A percentile compares a stretch with the other conserved stretches of the same genome.
Conservation (phyloP, 2,329 filamentous ascomycete genomes). For the Scedosporium dehoogii region DNA sequence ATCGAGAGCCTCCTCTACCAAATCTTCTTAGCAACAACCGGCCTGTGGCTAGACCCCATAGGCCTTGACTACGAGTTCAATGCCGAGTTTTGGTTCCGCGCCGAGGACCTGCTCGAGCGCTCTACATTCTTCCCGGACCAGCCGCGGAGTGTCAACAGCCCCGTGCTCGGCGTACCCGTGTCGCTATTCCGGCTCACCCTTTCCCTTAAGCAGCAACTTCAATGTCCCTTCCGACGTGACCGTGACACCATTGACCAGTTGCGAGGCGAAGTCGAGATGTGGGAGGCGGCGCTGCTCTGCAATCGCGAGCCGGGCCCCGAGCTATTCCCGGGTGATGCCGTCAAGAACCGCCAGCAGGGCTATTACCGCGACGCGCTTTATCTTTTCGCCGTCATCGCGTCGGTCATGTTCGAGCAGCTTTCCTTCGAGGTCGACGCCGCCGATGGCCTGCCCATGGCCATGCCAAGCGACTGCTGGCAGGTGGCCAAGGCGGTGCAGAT, state of each 20-base stretch:
- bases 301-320: not conserved
- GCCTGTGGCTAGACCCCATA: conserved; percentile 13
- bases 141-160: conserved; percentile 11
- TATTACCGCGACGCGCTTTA: conserved; percentile 12
- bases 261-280: not conserved
- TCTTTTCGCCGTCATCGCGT: conserved; percentile 12
- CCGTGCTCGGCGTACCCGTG: conserved; percentile 14
- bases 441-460: not conserved
- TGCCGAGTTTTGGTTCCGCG: conserved; percentile 11
- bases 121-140: conserved; percentile 9
- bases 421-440: not conserved
- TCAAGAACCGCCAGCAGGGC: not conserved
- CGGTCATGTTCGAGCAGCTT: conserved; percentile 13
- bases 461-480: conserved; percentile 11
- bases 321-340: not conserved
- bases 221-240: not conserved
- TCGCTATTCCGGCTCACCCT: conserved; percentile 12
- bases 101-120: conserved; percentile 10
- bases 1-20: conserved; percentile 16
- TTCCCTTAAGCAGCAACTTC: conserved; percentile 9
- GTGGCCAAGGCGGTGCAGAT: conserved; percentile 9
- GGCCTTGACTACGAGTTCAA: conserved; percentile 9
- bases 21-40: conserved; percentile 13
- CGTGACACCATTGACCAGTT: not conserved
- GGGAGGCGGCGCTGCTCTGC: conserved; percentile 1